Percentiles rank a stretch among this genome's conserved stretches.
Evolutionary conservation across 2,329 filamentous ascomycete species (phyloP).

Genomic region (Neurospora sp.): DNA sequence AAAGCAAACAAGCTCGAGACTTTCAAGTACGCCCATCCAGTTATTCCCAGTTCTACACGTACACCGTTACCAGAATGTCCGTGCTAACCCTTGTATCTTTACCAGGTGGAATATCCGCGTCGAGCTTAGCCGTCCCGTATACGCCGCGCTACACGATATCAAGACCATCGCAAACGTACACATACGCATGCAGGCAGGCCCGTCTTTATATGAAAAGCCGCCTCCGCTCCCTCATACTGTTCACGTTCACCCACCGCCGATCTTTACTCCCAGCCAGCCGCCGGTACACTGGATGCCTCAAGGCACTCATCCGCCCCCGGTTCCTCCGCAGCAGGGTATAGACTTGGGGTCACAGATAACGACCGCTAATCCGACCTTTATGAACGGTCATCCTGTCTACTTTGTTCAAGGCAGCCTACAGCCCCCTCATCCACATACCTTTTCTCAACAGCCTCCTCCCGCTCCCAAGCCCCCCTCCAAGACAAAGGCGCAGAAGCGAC

Average conservation of each 20-base stretch:
- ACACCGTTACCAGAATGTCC: background rate
- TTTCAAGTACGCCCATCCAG: constrained; percentile 36
- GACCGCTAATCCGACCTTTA: background rate
- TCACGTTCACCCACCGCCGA: constrained; percentile 8
- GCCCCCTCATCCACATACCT: constrained; percentile 11
- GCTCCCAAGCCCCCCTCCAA: constrained; percentile 27
- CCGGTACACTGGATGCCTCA: constrained; percentile 1
- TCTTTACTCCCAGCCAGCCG: constrained; percentile 10
- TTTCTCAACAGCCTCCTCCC: constrained; percentile 14
- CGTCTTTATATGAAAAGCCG: constrained; percentile 42
- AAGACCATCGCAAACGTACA: constrained; percentile 42
- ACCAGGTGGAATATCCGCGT: constrained; percentile 54
- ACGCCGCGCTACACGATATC: constrained; percentile 46
- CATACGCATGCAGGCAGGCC: constrained; percentile 48
- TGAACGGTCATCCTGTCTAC: background rate
- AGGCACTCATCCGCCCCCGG: constrained; percentile 16
- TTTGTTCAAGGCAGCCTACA: background rate
- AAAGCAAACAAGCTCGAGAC: constrained; percentile 45
- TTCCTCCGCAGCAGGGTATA: constrained; percentile 16
- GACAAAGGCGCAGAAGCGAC: constrained; percentile 22
- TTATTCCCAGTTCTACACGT: background rate
- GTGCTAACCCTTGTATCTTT: background rate
- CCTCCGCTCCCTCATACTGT: constrained; percentile 33
- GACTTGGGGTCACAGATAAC: background rate
- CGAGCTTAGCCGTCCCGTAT: constrained; percentile 50